Conservation (phyloP, 768 basidiomycete species). For the Clavulina sp. region DNA sequence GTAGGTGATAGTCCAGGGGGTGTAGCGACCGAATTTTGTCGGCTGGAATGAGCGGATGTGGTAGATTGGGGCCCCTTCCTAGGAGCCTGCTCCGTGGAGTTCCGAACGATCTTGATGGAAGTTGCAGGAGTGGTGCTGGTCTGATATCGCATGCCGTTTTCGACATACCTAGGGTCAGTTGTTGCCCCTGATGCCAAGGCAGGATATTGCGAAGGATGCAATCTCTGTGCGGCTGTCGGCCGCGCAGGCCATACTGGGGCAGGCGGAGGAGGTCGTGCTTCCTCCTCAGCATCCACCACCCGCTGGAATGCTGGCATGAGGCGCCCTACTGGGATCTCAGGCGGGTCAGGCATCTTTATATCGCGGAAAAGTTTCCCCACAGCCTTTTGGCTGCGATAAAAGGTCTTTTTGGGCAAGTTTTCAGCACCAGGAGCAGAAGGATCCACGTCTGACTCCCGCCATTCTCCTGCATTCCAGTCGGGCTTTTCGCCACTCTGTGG, state of each 20-base stretch:
- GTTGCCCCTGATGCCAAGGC: neutral
- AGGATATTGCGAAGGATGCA: neutral
- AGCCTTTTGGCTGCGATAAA: neutral
- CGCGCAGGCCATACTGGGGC: neutral
- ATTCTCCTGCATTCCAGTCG: constrained; percentile 1
- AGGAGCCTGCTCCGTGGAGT: too few species aligned
- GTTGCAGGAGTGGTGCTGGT: too few species aligned
- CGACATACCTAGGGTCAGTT: neutral
- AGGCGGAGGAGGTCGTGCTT: neutral
- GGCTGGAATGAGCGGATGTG: too few species aligned
- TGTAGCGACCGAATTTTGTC: too few species aligned
- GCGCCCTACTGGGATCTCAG: neutral
- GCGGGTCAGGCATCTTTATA: neutral
- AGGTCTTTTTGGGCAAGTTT: neutral
- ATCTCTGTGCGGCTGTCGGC: neutral
- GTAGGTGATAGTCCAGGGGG: too few species aligned
- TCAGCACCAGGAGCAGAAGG: neutral
- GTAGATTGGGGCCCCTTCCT: too few species aligned
- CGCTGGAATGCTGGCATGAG: neutral
- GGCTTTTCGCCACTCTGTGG: neutral
- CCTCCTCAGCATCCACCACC: neutral
- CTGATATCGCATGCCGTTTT: neutral
- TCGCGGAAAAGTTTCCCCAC: constrained; percentile 1
- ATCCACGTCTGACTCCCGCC: neutral
- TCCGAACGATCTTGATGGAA: neutral